phyloP scores from a whole-genome alignment of 495 filamentous ascomycete species.

The Evansstolkia leycettana region DNA sequence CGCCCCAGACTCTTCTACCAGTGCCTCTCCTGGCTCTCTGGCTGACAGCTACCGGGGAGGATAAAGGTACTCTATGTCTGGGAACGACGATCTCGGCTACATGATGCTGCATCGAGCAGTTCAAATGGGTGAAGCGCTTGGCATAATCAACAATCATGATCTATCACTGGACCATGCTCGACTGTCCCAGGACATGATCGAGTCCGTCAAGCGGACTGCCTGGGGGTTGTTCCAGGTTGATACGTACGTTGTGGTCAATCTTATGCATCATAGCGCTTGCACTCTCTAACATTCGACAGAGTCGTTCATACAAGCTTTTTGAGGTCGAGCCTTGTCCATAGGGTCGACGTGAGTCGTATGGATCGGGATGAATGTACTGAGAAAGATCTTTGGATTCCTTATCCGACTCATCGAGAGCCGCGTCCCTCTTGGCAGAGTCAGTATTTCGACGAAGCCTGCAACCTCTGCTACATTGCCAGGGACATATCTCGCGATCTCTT shows the following conservation, averaged over 20 bases:
- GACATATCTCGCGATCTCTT: conserved; percentile 32
- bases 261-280: neutral
- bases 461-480: conserved; percentile 26
- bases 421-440: conserved; percentile 20
- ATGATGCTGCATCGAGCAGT: conserved; percentile 31
- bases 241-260: conserved; percentile 18
- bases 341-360: conserved; percentile 22
- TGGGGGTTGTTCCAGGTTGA: conserved; percentile 36
- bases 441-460: conserved; percentile 29
- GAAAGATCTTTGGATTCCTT: conserved; percentile 21
- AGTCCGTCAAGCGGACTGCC: conserved; percentile 22
- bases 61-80: conserved; percentile 30
- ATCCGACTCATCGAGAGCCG: conserved; percentile 23
- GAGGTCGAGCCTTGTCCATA: conserved; percentile 22
- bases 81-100: conserved; percentile 30
- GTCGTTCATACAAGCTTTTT: conserved; percentile 31
- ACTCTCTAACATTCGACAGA: conserved; percentile 7
- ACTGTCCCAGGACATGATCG: conserved; percentile 22
- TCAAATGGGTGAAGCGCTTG: conserved; percentile 23
- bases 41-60: no score
- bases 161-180: conserved; percentile 9
- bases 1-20: neutral
- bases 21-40: neutral
- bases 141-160: conserved; percentile 19
- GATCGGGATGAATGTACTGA: conserved; percentile 7